phyloP scores from a whole-genome alignment of 257 asterid species.

The Cinchona pubescens region DNA sequence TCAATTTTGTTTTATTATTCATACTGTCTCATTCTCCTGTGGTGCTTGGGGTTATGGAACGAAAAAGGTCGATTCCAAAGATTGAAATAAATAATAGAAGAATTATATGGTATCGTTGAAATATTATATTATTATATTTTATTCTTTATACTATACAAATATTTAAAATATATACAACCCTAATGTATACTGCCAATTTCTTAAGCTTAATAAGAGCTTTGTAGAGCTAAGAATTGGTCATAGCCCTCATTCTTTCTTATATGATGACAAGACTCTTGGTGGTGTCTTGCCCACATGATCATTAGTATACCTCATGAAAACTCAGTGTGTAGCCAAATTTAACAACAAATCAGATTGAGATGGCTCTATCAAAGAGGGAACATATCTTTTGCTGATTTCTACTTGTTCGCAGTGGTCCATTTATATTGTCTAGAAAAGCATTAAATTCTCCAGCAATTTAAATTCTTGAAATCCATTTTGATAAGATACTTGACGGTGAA shows the following conservation, averaged over 20 bases:
- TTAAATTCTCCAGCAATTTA: neutral
- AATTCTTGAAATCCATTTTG: neutral
- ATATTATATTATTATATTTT: too few species aligned
- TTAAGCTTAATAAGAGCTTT: too few species aligned
- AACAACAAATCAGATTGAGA: neutral
- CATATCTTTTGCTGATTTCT: neutral
- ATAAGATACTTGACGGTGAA: too few species aligned
- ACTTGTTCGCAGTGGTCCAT: neutral
- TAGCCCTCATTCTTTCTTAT: too few species aligned
- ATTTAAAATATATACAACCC: too few species aligned
- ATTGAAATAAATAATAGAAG: too few species aligned
- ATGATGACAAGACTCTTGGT: neutral
- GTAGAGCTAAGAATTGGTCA: too few species aligned
- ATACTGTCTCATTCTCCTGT: neutral
- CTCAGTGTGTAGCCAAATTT: neutral
- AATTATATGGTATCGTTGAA: too few species aligned
- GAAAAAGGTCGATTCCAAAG: too few species aligned
- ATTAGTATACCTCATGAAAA: neutral
- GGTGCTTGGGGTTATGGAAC: neutral
- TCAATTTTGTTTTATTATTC: neutral
- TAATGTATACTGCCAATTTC: too few species aligned
- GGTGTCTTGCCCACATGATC: neutral
- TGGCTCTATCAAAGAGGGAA: neutral
- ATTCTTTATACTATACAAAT: too few species aligned
- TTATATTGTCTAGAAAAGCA: neutral